Base-by-base conservation (phyloP, 768 basidiomycete species). In the Serendipita vermifera region DNA sequence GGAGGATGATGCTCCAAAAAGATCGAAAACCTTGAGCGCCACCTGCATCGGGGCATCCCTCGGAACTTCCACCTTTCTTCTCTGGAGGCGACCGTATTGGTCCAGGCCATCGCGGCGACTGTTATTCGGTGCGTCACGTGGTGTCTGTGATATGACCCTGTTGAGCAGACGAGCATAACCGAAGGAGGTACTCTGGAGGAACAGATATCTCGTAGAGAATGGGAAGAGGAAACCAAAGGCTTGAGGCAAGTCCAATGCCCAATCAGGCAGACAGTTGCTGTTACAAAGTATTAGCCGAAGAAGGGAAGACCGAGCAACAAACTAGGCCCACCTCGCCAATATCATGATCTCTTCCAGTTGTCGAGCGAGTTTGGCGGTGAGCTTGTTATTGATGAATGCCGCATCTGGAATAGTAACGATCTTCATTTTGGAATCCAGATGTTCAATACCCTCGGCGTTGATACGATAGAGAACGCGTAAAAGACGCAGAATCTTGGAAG, bases 201-300 rank as follows among this genome's bases (percentile, higher is more conserved):
- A 98, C 62, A 87, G 86, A 71, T 92, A 98, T 31, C 96, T 88
- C 11, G 93, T 96, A 20, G 93, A 86, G 69, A 99, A 98, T 0
- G 96, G 96, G 78, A 99, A 98, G 7, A 99, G 77, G 81, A 99
- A 99, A 0, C 94, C 87, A 77, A 96, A 99, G 64, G 92, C 85
- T 63, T 89, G 89, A 1, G 93, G 92, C 4, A 99, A 77, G 66
- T 98, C 94, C 39, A 92, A 72, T 0, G 94, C 88, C 96, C 96
- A 99, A 64, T 96, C 92, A 4, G 96, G 96, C 3, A 98, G 72
- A 69, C 96, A 98, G 24, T 89, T 89, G 63, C 94, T 96, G 55
- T 13, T n/a, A n/a, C n/a, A n/a, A n/a, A n/a, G n/a, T n/a, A n/a
- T n/a, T n/a, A n/a, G n/a, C n/a, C n/a, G n/a, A n/a, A n/a, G n/a